Base-by-base conservation (phyloP, 495 filamentous ascomycete species). In the Penicillium silybi region DNA sequence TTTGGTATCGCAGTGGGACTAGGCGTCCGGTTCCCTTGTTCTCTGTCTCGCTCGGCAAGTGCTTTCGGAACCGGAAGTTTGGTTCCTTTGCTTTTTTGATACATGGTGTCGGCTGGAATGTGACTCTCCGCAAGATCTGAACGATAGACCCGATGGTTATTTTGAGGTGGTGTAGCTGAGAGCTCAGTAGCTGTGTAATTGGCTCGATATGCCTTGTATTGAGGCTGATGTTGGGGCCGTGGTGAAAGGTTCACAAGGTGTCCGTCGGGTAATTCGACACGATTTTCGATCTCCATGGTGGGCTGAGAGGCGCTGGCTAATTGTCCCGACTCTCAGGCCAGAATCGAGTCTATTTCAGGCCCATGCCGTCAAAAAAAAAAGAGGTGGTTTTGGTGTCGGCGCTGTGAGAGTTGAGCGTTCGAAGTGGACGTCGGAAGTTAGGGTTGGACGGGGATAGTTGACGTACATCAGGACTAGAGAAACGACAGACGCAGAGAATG, bases 231-330 rank as follows among this genome's bases (percentile, higher is more conserved):
- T 38, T 49, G 57, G 25, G 54, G 51, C 48, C 67, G 69, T 43
- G 64, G 58, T 22, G 66, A 63, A 15, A 71, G 62, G 38, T 68
- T 68, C 38, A 72, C 58, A n/a, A 68, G 49, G 48, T 71, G 67
- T 53, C 67, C 62, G 40, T 67, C 64, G 11, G 69, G 62, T 37
- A 68, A 48, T 49, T 67, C 56, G 38, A 72, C 53, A 41, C 51
- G 49, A 27, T 45, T 54, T 40, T 58, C 59, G 58, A 65, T 60
- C 41, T 63, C 65, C 60, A 62, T 60, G 29, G 44, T 63, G 51
- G 42, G 35, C 32, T 41, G 32, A 25, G 15, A 22, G 16, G 26
- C 22, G 29, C 25, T 25, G 1, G 32, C 40, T 55, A 42, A 16
- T 38, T 42, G 40, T 18, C 41, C 53, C 40, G 56, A 61, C 56